A percentile compares a stretch with the other conserved stretches of the same genome.
Conservation (phyloP, 2,329 filamentous ascomycete genomes). For the Nannizzia gypsea region DNA sequence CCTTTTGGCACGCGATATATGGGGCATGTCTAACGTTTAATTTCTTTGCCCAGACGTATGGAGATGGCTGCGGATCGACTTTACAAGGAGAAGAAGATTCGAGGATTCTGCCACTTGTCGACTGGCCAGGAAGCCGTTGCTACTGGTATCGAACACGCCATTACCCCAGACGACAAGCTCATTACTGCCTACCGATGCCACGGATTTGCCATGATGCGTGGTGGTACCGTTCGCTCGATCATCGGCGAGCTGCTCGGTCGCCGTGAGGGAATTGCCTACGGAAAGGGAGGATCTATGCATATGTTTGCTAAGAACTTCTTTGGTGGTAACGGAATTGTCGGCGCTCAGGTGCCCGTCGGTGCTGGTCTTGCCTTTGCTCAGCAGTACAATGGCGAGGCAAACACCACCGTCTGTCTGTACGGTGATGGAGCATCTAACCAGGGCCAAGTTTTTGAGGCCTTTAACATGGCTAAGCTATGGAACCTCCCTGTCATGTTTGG, state of each 20-base stretch:
- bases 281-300: constrained; percentile 99
- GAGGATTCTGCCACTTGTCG: constrained; percentile 98
- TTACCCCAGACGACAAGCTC: constrained; percentile 80
- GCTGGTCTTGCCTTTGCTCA: constrained; percentile 94
- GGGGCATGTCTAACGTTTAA: not conserved
- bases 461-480: constrained; percentile 99
- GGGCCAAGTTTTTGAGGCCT: constrained; percentile 98
- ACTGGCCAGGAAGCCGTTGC: constrained; percentile 96
- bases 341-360: constrained; percentile 94
- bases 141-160: constrained; percentile 90
- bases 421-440: constrained; percentile 98
- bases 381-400: constrained; percentile 81
- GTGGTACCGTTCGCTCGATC: constrained; percentile 77
- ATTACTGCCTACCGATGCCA: constrained; percentile 99
- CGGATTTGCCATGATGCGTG: constrained; percentile 95
- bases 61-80: constrained; percentile 98
- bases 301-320: constrained; percentile 99
- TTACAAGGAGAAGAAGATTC: constrained; percentile 99
- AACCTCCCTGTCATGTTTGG: constrained; percentile 90
- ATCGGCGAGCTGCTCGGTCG: constrained; percentile 92
- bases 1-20: not conserved
- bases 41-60: constrained; percentile 63
- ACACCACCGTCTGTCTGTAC: constrained; percentile 79
- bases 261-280: constrained; percentile 92
- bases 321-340: constrained; percentile 97